Conservation (phyloP, 164 flowering plant species). For the Magnolia kwangsiensis region DNA sequence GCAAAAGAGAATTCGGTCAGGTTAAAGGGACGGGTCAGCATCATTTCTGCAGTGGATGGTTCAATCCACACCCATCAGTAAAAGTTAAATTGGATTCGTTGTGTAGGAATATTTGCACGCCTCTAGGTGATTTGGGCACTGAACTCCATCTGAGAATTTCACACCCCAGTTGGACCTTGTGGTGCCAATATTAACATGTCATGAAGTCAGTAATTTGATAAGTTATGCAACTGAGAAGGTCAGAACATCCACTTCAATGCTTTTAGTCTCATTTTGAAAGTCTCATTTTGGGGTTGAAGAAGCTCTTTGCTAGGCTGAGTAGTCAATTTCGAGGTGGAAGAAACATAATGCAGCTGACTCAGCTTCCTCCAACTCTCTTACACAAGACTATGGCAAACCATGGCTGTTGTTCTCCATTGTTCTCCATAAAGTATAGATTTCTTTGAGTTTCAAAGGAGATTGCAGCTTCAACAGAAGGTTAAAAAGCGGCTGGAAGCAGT, state of each 20-base stretch:
- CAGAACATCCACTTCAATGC: not conserved
- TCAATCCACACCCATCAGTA: not conserved
- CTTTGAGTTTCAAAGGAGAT: not conserved
- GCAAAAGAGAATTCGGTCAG: not conserved
- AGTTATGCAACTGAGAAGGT: not conserved
- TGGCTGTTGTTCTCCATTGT: no score
- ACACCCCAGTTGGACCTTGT: not conserved
- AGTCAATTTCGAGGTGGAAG: not conserved
- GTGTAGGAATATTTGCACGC: not conserved
- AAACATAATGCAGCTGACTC: no score
- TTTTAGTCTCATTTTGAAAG: not conserved
- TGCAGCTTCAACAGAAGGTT: not conserved
- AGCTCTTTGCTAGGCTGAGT: not conserved
- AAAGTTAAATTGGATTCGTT: not conserved
- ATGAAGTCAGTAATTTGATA: not conserved
- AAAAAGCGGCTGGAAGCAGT: not conserved
- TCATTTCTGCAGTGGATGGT: not conserved
- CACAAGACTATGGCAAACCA: not conserved
- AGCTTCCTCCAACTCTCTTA: not conserved
- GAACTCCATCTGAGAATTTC: not conserved
- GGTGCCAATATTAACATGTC: not conserved
- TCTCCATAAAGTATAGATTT: no score
- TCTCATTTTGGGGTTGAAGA: not conserved
- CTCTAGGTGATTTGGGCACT: not conserved
- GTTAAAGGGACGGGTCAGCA: not conserved